phyloP scores from a whole-genome alignment of 306 rosid species.

The Rosa multiflora region DNA sequence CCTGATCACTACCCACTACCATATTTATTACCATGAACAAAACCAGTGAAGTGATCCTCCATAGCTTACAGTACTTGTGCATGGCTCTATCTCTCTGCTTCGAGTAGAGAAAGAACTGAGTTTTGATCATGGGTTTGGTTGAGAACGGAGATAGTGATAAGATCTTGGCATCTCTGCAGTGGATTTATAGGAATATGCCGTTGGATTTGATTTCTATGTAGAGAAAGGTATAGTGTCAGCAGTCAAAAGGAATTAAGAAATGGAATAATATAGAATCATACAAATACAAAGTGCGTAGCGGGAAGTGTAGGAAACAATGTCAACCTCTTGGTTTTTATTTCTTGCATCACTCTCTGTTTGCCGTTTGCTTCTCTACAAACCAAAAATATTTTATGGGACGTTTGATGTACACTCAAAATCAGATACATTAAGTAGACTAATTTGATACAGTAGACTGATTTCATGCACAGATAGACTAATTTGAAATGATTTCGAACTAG shows the following conservation, averaged over 20 bases:
- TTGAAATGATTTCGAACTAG: too few relatives aligned
- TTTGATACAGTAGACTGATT: too few relatives aligned
- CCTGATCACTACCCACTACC: conserved; percentile 28
- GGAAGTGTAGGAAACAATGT: background rate
- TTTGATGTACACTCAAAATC: too few relatives aligned
- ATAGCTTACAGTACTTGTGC: conserved; percentile 26
- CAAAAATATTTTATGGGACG: too few relatives aligned
- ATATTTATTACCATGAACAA: conserved; percentile 24
- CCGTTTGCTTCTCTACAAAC: background rate
- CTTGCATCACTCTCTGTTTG: background rate
- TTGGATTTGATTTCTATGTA: background rate
- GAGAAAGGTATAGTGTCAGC: background rate
- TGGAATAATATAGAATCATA: background rate
- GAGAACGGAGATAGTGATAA: background rate
- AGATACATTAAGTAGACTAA: too few relatives aligned
- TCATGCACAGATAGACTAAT: too few relatives aligned
- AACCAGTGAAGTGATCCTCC: conserved; percentile 34
- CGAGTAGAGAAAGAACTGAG: background rate
- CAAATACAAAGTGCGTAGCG: background rate
- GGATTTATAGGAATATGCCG: background rate
- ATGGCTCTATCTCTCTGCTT: conserved; percentile 20
- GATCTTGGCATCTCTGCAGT: background rate
- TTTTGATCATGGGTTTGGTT: background rate
- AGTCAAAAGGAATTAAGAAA: background rate
- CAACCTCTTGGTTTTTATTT: background rate